These are phyloP conservation scores for Ascochyta fabae DNA, from an alignment of 2,329 filamentous ascomycete genomes.

Conservation along the genomic window DNA sequence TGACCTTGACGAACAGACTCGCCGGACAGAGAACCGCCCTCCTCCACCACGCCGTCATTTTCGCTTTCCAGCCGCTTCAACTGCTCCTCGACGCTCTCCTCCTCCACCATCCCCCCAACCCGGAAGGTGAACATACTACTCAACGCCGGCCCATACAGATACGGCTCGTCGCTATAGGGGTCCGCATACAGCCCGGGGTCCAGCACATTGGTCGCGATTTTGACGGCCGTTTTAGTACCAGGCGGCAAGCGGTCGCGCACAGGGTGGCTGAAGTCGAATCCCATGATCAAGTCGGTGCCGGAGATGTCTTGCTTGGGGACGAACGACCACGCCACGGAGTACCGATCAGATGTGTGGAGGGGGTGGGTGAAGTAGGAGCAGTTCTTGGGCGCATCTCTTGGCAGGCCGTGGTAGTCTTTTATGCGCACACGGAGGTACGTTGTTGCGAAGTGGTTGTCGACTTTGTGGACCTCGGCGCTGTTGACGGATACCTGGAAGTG, in stretches of 20 bases:
- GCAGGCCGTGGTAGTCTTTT: constrained; percentile 47
- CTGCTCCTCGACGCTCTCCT: constrained; percentile 31
- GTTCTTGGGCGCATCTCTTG: constrained; percentile 34
- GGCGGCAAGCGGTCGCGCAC: constrained; percentile 48
- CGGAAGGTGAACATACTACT: constrained; percentile 44
- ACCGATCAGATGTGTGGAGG: constrained; percentile 43
- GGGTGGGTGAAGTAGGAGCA: constrained; percentile 43
- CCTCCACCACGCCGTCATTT: constrained; percentile 46
- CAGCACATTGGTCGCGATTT: constrained; percentile 45
- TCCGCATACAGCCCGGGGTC: constrained; percentile 48
- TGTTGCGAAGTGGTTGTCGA: constrained; percentile 40
- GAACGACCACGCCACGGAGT: constrained; percentile 48
- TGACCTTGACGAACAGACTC: constrained; percentile 34
- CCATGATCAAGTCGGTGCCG: constrained; percentile 42
- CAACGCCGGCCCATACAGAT: constrained; percentile 47
- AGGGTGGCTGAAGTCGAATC: constrained; percentile 47
- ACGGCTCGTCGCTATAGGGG: constrained; percentile 47
- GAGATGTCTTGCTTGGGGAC: constrained; percentile 42
- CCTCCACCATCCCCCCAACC: constrained; percentile 35
- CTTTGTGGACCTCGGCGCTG: constrained; percentile 25
- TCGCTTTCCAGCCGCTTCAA: constrained; percentile 29
- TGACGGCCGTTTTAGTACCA: constrained; percentile 46
- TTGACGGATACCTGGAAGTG: constrained; percentile 46
- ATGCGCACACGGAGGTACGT: constrained; percentile 45
- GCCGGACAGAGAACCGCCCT: constrained; percentile 42